These are phyloP conservation scores for Penicillium sp. DNA, from an alignment of 2,329 filamentous ascomycete genomes.

Conservation along the genomic window DNA sequence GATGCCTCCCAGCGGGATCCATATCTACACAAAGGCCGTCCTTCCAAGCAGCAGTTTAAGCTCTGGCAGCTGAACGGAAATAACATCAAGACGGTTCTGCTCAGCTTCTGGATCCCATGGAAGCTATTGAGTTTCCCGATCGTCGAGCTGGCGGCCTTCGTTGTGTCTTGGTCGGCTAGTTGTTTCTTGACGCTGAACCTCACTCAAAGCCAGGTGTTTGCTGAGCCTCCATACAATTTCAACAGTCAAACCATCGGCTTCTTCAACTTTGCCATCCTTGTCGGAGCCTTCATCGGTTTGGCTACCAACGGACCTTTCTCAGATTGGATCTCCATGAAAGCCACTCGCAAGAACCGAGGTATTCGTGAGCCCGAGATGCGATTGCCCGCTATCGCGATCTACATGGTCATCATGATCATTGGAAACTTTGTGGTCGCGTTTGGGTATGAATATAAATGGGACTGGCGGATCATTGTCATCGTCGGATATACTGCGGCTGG, in stretches of 20 bases:
- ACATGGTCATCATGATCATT: constrained; percentile 62
- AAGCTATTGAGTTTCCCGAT: constrained; percentile 68
- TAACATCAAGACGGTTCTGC: constrained; percentile 53
- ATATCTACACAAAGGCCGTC: constrained; percentile 61
- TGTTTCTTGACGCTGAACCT: constrained; percentile 66
- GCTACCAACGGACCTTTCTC: constrained; percentile 61
- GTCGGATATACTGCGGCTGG: constrained; percentile 63
- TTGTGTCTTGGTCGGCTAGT: constrained; percentile 65
- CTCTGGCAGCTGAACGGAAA: constrained; percentile 58
- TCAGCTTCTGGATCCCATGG: constrained; percentile 67
- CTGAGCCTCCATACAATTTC: constrained; percentile 62
- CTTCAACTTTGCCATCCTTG: constrained; percentile 63
- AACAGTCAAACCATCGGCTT: constrained; percentile 59
- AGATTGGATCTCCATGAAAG: constrained; percentile 62
- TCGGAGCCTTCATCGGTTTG: constrained; percentile 62
- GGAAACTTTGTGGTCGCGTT: constrained; percentile 63
- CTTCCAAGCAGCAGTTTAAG: constrained; percentile 62
- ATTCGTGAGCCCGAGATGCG: constrained; percentile 66
- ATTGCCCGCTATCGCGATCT: constrained; percentile 62
- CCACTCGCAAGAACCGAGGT: constrained; percentile 60
- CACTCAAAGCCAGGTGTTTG: constrained; percentile 62
- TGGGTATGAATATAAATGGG: constrained; percentile 61
- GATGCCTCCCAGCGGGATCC: constrained; percentile 55
- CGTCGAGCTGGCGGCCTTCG: constrained; percentile 66
- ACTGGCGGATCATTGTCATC: constrained; percentile 62